These are phyloP conservation scores for Starmera amethionina DNA, from an alignment of 805 yeast genomes.

Conservation along the genomic window DNA sequence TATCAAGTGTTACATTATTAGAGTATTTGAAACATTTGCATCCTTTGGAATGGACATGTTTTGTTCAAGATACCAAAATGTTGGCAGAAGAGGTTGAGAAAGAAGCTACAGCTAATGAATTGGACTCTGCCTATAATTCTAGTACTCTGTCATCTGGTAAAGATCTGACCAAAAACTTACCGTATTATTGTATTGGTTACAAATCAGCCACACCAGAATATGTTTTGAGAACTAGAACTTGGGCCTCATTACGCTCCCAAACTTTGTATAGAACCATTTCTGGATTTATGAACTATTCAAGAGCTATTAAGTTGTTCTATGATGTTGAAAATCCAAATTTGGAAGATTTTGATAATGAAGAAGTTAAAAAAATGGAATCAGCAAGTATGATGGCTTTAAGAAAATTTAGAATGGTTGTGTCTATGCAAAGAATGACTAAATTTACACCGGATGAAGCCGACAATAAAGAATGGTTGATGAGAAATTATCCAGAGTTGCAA, in stretches of 20 bases:
- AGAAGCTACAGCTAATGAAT: conserved; percentile 7
- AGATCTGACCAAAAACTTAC: conserved; percentile 40
- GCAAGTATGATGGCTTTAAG: conserved; percentile 49
- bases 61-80: conserved; percentile 55
- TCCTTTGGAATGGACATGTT: conserved; percentile 60
- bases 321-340: conserved; percentile 42
- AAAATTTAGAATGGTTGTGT: conserved; percentile 54
- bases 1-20: conserved; percentile 49
- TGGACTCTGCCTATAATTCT: neutral
- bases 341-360: conserved; percentile 21
- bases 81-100: conserved; percentile 38
- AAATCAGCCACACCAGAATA: conserved; percentile 50
- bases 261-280: conserved; percentile 65
- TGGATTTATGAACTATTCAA: conserved; percentile 64
- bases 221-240: conserved; percentile 54
- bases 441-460: conserved; percentile 49
- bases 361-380: conserved; percentile 28
- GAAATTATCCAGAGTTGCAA: conserved; percentile 62
- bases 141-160: conserved; percentile 8
- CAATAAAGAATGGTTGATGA: conserved; percentile 45
- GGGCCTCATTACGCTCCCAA: conserved; percentile 71
- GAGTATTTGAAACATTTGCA: conserved; percentile 62
- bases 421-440: conserved; percentile 51
- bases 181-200: conserved; percentile 56
- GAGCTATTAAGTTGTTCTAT: conserved; percentile 57